Base-by-base conservation (phyloP, 139 green algal genomes). In the Haematococcus sp. region DNA sequence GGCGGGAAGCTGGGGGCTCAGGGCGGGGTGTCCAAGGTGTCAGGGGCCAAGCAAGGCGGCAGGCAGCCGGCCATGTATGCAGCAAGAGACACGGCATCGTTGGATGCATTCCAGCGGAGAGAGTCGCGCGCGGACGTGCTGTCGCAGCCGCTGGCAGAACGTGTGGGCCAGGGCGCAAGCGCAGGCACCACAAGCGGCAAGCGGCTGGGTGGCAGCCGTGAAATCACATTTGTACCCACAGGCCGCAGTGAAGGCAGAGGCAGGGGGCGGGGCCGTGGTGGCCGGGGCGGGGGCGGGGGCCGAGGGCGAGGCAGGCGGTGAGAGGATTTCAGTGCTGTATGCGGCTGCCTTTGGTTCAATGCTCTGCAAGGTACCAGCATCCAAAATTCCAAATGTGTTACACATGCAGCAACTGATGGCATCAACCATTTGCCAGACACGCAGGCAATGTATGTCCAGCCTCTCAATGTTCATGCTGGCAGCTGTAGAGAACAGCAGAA, bases 21-120 rank as follows among this genome's bases (percentile, higher is more conserved):
- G 1, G 73, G 76, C 4, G 35, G 65, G 3, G 77, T 71, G 35
- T 16, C 65, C 30, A 76, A 84, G 46, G 28, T 31, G 2, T 32
- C 35, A 58, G n/a, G 19, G 17, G 67, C 60, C 35, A 3, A 25
- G 9, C 56, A 34, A 7, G 27, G 30, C 23, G 44, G 32, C 68
- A 52, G 32, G 64, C 56, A 44, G 56, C 89, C 86, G 0, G 69
- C 77, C 19, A 94, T 96, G 91, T 94, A 87, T 77, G 91, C 78
- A 3, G 90, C 89, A 0, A 83, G 81, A 52, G 89, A 95, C 43
- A 78, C 83, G 1, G 79, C 75, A 11, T 80, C 91, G 19, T 82
- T 88, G 19, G 73, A 79, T 22, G 90, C 90, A 9, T 96, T 93
- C 79, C 72, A 75, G 52, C 67, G 80, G 22, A 46, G 81, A 2